Evolutionary conservation across 2,329 filamentous ascomycete species (phyloP).

Genomic region (Fusarium brevicatenulatum): DNA sequence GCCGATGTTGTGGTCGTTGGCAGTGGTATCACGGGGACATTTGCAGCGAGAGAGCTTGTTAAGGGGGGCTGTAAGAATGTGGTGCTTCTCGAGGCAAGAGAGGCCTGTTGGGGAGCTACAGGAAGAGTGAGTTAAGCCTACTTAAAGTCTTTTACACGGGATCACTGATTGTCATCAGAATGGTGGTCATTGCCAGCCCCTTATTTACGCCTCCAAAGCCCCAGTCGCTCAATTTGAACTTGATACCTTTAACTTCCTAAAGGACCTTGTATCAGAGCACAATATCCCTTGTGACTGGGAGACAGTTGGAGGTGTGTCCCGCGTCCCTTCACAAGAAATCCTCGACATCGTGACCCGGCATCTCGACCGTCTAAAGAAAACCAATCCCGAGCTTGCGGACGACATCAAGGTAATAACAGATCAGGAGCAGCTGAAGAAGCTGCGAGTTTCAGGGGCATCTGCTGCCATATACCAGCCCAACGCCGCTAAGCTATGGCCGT

Average conservation of each 20-base stretch:
- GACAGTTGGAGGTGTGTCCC: conserved; percentile 70
- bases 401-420: conserved; percentile 55
- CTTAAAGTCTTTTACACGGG: not conserved
- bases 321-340: conserved; percentile 66
- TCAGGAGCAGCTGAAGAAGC: conserved; percentile 55
- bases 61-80: conserved; percentile 61
- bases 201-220: conserved; percentile 69
- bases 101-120: conserved; percentile 85
- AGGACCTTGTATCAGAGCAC: conserved; percentile 65
- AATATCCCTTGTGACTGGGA: conserved; percentile 77
- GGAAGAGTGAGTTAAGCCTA: conserved; percentile 68
- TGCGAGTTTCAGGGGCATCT: conserved; percentile 65
- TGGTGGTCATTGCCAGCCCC: conserved; percentile 79
- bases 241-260: conserved; percentile 70
- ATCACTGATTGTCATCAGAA: conserved; percentile 56
- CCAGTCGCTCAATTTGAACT: conserved; percentile 78
- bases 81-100: conserved; percentile 79
- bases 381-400: conserved; percentile 67
- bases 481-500: conserved; percentile 81
- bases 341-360: conserved; percentile 62
- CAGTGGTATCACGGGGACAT: conserved; percentile 80
- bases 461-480: conserved; percentile 72
- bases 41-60: conserved; percentile 72
- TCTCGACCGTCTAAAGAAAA: conserved; percentile 60
- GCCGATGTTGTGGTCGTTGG: conserved; percentile 79